Evolutionary conservation across 2,329 filamentous ascomycete genomes (phyloP), one percentile per base, ranked within the genome.

Genomic region (Pseudogymnoascus sp.): DNA sequence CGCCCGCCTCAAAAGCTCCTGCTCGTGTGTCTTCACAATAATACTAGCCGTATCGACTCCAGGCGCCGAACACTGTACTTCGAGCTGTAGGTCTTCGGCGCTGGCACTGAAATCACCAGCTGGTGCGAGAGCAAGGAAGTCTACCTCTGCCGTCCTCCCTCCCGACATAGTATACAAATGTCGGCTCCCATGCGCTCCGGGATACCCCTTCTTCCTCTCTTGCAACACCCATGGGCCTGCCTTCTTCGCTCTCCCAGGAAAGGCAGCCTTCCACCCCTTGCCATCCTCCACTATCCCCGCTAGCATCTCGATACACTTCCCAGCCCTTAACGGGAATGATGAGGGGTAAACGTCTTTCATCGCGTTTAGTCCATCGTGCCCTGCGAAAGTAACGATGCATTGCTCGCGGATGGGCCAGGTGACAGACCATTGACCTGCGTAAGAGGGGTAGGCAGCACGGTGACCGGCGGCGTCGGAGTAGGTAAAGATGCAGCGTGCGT

Each of bases 81-180:
- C 41, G 35, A 70, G 64, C 9, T 67, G 43, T 22, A 63, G 6
- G 5, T 39, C 37, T 2, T 38, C 47, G 4, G 25, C 20, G 1
- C 38, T 18, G 25, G 58, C 38, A 50, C 43, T 30, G 0, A 50
- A 11, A 11, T 6, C 14, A 6, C 43, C 14, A 5, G 7, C 57
- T 2, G 25, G 25, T 15, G 59, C 20, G 18, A 67, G 61, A 50
- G 61, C 60, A n/a, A 73, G 58, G 47, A 67, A 71, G 43, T 73
- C 72, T n/a, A 73, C 69, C 53, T 73, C 67, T 59, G 65, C 70
- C 4, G 70, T 68, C 25, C 67, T 66, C 14, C 70, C 69, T 28
- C 70, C 69, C 60, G 69, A 61, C 70, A 73, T 71, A 62, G 71
- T 73, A 61, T 68, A 72, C 20, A 73, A 59, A 59, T 73, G 70